These are phyloP conservation scores for Lipomyces orientalis DNA, from an alignment of 805 yeast genomes.

Conservation along the genomic window DNA sequence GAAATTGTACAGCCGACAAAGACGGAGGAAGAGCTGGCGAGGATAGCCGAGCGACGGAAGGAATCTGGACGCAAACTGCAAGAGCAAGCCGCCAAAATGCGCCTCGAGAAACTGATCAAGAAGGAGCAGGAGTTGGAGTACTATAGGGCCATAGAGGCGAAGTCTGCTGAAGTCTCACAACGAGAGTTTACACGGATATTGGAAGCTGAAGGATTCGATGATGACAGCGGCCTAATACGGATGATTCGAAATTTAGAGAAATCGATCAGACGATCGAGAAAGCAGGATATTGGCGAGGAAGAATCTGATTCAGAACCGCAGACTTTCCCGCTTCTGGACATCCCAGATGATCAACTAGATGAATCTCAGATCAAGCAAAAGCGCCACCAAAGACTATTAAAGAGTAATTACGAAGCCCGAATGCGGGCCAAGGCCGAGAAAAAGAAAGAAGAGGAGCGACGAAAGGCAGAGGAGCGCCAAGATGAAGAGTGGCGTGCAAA, in stretches of 20 bases:
- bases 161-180: constrained; percentile 51
- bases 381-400: constrained; percentile 77
- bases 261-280: constrained; percentile 69
- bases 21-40: constrained; percentile 78
- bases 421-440: constrained; percentile 81
- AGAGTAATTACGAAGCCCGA: constrained; percentile 89
- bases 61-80: constrained; percentile 89
- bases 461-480: constrained; percentile 63
- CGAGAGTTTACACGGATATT: constrained; percentile 61
- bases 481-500: constrained; percentile 79
- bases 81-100: constrained; percentile 85
- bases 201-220: constrained; percentile 75
- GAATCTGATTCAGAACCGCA: constrained; percentile 58
- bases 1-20: constrained; percentile 72
- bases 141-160: constrained; percentile 57
- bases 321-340: constrained; percentile 73
- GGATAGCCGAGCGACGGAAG: constrained; percentile 76
- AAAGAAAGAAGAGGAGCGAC: constrained; percentile 63
- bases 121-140: constrained; percentile 81
- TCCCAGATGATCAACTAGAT: constrained; percentile 81
- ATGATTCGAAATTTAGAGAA: constrained; percentile 68
- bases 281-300: constrained; percentile 67
- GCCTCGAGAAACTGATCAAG: constrained; percentile 78
- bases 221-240: constrained; percentile 70
- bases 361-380: constrained; percentile 87